Conservation (phyloP, 352 stramenopile genomes). For the Phytophthora crassamura region DNA sequence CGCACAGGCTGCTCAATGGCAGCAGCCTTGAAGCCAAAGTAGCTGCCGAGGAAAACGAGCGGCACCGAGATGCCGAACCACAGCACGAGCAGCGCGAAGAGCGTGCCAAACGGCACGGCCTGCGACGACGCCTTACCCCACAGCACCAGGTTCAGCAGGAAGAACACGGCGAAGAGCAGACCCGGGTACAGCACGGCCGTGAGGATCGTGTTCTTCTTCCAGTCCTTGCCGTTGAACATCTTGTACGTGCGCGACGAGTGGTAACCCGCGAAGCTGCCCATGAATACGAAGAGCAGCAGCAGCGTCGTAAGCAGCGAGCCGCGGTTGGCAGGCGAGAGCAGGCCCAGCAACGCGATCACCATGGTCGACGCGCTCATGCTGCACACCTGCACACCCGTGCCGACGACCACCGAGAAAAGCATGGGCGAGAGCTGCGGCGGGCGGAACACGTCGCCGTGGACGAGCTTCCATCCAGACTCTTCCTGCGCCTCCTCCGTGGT, state of each 20-base stretch:
- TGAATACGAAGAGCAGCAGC: slow-evolving; percentile 98
- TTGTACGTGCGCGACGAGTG: slow-evolving; percentile 98
- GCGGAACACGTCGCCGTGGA: slow-evolving; percentile 98
- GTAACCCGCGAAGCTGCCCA: slow-evolving; percentile 97
- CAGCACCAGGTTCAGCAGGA: slow-evolving; percentile 97
- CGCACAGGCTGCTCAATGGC: slow-evolving; percentile 89
- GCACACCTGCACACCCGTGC: slow-evolving; percentile 97
- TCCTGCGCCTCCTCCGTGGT: slow-evolving; percentile 95
- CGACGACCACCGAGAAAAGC: slow-evolving; percentile 96
- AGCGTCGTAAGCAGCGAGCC: slow-evolving; percentile 96
- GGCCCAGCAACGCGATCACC: slow-evolving; percentile 93
- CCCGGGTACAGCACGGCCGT: slow-evolving; percentile 96
- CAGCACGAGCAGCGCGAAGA: slow-evolving; percentile 96
- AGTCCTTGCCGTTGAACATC: slow-evolving; percentile 98
- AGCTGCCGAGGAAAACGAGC: slow-evolving; percentile 98
- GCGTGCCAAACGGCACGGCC: slow-evolving; percentile 96
- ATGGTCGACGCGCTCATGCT: slow-evolving; percentile 96
- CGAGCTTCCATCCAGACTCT: slow-evolving; percentile 97
- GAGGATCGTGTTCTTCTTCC: slow-evolving; percentile 97
- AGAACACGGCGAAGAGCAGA: slow-evolving; percentile 94
- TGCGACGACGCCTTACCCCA: slow-evolving; percentile 88
- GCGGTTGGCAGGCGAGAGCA: slow-evolving; percentile 97
- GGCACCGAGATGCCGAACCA: slow-evolving; percentile 98
- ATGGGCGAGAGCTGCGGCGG: slow-evolving; percentile 94
- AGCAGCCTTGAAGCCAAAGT: slow-evolving; percentile 95